These are phyloP conservation scores for Beta macrorhiza DNA, from an alignment of 179 eudicot genomes.

Conservation along the genomic window DNA sequence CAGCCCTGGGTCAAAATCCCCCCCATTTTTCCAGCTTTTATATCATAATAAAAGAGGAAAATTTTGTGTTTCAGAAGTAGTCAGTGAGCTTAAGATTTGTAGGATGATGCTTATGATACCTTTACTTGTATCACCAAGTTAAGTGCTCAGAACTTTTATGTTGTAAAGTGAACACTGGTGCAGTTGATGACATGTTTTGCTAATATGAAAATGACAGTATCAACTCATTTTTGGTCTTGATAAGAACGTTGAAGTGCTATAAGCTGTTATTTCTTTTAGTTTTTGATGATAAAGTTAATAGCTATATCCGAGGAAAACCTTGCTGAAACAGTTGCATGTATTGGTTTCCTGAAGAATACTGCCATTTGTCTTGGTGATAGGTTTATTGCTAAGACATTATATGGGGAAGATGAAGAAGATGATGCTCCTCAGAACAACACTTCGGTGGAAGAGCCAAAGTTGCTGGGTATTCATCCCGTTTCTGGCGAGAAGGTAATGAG, in stretches of 20 bases:
- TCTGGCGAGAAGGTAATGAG: constrained; percentile 71
- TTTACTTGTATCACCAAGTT: not conserved
- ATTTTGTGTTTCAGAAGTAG: not conserved
- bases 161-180: not conserved
- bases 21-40: not conserved
- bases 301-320: constrained; percentile 5
- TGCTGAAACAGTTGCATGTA: not conserved
- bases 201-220: not conserved
- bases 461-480: constrained; percentile 73
- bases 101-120: not conserved
- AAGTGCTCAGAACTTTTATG: not conserved
- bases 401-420: constrained; percentile 88
- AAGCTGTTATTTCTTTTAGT: not conserved
- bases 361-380: constrained; percentile 38
- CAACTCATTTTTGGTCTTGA: not conserved
- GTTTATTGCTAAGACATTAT: constrained; percentile 83
- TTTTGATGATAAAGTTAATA: not conserved
- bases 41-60: not conserved
- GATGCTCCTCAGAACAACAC: constrained; percentile 35
- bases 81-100: not conserved
- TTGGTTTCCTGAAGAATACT: constrained; percentile 15
- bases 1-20: not conserved
- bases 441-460: constrained; percentile 67
- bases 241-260: not conserved
- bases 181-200: not conserved